Percentiles rank a stretch among this genome's conserved stretches.
phyloP scores from a whole-genome alignment of 1,284 basidiomycete species.

The Apiotrichum mycotoxinovorans region DNA sequence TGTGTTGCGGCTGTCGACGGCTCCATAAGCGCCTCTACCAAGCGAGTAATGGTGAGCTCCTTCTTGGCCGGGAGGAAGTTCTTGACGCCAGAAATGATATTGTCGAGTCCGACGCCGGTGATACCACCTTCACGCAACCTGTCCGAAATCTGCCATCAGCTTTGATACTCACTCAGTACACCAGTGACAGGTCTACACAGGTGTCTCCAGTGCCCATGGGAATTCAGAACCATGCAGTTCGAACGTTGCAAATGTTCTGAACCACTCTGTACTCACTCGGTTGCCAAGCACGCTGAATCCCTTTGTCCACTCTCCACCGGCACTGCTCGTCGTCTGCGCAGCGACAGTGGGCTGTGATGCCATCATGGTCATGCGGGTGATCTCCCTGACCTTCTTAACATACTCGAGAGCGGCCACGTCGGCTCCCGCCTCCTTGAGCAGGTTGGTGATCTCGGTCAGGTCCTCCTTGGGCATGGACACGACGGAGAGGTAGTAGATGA shows the following conservation, averaged over 20 bases:
- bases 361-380: conserved; percentile 83
- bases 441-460: conserved; percentile 77
- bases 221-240: no score
- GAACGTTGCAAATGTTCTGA: background rate
- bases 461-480: conserved; percentile 79
- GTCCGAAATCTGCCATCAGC: conserved; percentile 63
- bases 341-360: conserved; percentile 69
- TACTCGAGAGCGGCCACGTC: conserved; percentile 86
- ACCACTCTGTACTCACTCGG: conserved; percentile 57
- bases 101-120: conserved; percentile 66
- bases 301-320: conserved; percentile 60
- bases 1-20: conserved; percentile 85
- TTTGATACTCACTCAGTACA: no score
- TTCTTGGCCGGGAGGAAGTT: conserved; percentile 97
- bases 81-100: conserved; percentile 94
- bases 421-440: conserved; percentile 73
- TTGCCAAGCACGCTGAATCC: conserved; percentile 92
- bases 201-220: no score
- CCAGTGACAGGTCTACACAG: no score
- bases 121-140: conserved; percentile 86
- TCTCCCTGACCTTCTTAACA: conserved; percentile 85
- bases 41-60: conserved; percentile 83
- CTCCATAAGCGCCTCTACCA: conserved; percentile 96
- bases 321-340: conserved; percentile 32
- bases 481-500: conserved; percentile 88